These are phyloP conservation scores for Trichoderma gracile DNA, from an alignment of 2,329 filamentous ascomycete genomes.

Conservation along the genomic window DNA sequence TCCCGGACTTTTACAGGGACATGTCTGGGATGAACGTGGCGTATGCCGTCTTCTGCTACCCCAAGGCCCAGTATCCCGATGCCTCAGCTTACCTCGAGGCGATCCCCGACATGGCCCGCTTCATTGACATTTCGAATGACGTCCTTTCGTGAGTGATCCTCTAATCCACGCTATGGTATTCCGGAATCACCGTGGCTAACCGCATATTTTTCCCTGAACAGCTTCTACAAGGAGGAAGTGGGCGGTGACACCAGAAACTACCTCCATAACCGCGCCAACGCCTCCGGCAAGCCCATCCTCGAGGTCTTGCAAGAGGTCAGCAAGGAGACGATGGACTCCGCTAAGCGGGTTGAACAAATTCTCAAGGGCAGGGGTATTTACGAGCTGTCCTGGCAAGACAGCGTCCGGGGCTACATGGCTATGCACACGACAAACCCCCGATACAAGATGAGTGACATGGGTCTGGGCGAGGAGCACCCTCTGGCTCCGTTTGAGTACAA, in stretches of 20 bases:
- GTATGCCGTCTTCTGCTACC: slow-evolving; percentile 11
- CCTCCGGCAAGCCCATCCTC: background rate
- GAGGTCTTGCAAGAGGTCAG: background rate
- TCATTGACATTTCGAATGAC: background rate
- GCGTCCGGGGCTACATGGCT: slow-evolving; percentile 8
- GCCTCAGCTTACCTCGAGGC: background rate
- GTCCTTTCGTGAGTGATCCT: background rate
- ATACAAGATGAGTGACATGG: background rate
- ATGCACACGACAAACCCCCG: slow-evolving; percentile 18
- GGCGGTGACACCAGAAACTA: slow-evolving; percentile 1
- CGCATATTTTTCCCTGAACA: background rate
- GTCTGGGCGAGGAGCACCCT: slow-evolving; percentile 5
- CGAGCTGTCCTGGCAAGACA: slow-evolving; percentile 3
- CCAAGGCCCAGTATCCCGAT: slow-evolving; percentile 7
- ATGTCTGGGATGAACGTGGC: slow-evolving; percentile 9
- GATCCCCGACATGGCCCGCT: slow-evolving; percentile 13
- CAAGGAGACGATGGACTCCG: background rate
- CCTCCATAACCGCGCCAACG: background rate
- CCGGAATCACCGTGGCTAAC: background rate
- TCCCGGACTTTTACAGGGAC: slow-evolving; percentile 20
- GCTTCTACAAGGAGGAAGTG: slow-evolving; percentile 3
- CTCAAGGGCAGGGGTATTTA: slow-evolving; percentile 16
- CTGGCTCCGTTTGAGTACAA: slow-evolving; percentile 13
- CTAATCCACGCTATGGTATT: no score
- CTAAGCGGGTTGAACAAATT: background rate